Base-by-base conservation (phyloP, 2,329 filamentous ascomycete species). In the Gaeumannomyces sp. region DNA sequence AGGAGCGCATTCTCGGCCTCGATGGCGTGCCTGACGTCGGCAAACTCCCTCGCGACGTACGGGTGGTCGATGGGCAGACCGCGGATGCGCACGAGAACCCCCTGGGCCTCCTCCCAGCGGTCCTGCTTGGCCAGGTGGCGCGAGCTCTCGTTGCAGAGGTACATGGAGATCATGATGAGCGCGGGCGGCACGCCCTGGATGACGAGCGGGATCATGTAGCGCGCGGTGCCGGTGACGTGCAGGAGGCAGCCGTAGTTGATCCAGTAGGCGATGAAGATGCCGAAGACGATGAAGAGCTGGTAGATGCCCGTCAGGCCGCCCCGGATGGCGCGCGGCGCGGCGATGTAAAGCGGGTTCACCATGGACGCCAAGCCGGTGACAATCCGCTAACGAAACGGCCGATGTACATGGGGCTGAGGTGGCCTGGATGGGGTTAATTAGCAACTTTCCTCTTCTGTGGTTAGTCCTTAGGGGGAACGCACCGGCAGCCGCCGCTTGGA, bases 291-390 rank as follows among this genome's bases (percentile, higher is more conserved):
- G 70, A 86, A 84, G 8, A 87, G 79, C 67, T 87, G 84, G 69
- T 86, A 87, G 65, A 86, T 80, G 66, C 85, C 85, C 0, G 83
- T 85, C 0, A 87, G 75, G 64, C 82, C 80, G 19, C 85, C 85
- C 50, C 85, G 81, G 65, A 86, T 86, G 38, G 81, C 82, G 57
- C 82, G 80, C 5, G 85, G 85, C 2, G 83, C 76, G 0, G 84
- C 81, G 35, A 88, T 83, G 72, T 87, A 87, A 0, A 85, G 79
- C 3, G 85, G 85, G 3, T 83, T 83, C 64, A 86, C 79, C 78
- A 86, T 85, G 38, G 81, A 82, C 57, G 81, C 80, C 62, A 77
- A 78, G 22, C 78, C 80, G 11, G 82, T 76, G 65, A 77, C 80
- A 88, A 72, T 59, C 85, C 85, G 64, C 81, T 81, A 29, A 86